Evolutionary conservation across 2,329 filamentous ascomycete genomes (phyloP).

Genomic region (Pestalotiopsis sp.): DNA sequence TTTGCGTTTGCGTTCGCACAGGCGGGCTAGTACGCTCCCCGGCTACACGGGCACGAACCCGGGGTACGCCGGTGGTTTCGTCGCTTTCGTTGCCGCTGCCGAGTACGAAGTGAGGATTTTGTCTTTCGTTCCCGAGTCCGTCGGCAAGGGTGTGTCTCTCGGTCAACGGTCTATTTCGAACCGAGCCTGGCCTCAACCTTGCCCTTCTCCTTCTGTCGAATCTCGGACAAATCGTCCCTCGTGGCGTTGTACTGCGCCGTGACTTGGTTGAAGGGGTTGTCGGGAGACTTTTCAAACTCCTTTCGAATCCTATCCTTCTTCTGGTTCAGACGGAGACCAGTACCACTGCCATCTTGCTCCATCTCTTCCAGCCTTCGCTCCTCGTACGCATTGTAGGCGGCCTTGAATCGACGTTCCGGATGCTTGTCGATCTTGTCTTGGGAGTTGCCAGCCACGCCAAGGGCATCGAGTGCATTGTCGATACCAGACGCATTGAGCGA

Average conservation of each 20-base stretch:
- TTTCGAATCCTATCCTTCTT: slow-evolving; percentile 81
- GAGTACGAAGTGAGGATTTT: no score
- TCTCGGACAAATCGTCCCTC: slow-evolving; percentile 72
- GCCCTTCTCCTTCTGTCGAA: slow-evolving; percentile 66
- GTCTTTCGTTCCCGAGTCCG: no score
- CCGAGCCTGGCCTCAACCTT: slow-evolving; percentile 66
- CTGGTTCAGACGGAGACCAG: slow-evolving; percentile 80
- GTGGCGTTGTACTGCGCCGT: slow-evolving; percentile 74
- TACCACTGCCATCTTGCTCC: slow-evolving; percentile 72
- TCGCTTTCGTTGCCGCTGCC: no score
- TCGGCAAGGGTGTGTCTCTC: no score
- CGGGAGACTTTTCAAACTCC: slow-evolving; percentile 92
- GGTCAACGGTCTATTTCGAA: not conserved
- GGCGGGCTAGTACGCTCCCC: no score
- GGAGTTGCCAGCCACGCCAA: slow-evolving; percentile 63
- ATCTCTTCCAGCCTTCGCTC: slow-evolving; percentile 82
- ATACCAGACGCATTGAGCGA: slow-evolving; percentile 84
- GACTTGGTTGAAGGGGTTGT: slow-evolving; percentile 94
- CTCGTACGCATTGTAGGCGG: slow-evolving; percentile 81
- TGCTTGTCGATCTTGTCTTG: slow-evolving; percentile 80
- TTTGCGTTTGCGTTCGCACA: no score
- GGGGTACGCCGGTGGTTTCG: no score
- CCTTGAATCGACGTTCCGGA: slow-evolving; percentile 84
- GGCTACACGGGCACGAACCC: no score
- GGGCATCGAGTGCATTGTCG: slow-evolving; percentile 88